A percentile compares a stretch with the other conserved stretches of the same genome.
Conservation (phyloP, 768 basidiomycete genomes). For the Pleurotus tuoliensis region DNA sequence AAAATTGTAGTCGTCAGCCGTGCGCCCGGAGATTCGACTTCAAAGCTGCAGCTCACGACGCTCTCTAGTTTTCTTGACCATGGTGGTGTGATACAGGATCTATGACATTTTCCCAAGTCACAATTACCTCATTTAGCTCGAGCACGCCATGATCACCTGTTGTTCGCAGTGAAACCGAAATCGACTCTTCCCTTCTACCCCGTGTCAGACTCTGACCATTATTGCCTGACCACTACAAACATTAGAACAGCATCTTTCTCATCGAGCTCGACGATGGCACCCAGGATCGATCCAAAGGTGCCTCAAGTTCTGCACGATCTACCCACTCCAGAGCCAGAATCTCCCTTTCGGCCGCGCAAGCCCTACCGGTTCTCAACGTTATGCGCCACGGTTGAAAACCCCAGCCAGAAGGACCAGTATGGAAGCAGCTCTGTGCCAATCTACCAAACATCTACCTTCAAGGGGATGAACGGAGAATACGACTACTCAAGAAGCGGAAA, state of each 20-base stretch:
- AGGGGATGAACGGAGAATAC: slow-evolving; percentile 84
- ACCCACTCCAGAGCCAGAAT: slow-evolving; percentile 81
- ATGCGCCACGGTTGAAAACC: slow-evolving; percentile 90
- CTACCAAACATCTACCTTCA: slow-evolving; percentile 98
- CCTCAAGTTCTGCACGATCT: slow-evolving; percentile 44
- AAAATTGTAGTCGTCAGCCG: background rate
- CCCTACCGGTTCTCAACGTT: slow-evolving; percentile 89
- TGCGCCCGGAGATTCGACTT: too few relatives aligned
- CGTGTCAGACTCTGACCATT: slow-evolving; percentile 5
- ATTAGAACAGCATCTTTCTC: background rate
- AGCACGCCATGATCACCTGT: slow-evolving; percentile 23
- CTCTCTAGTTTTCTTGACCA: slow-evolving; percentile 47
- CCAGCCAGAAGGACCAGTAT: slow-evolving; percentile 90
- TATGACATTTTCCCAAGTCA: too few relatives aligned
- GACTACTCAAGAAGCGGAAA: slow-evolving; percentile 96
- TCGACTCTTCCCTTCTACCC: slow-evolving; percentile 5
- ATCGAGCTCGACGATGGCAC: slow-evolving; percentile 23
- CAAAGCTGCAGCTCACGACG: slow-evolving; percentile 33
- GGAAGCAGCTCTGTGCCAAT: slow-evolving; percentile 94
- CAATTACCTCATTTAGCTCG: background rate
- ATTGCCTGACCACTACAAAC: background rate
- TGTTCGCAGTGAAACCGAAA: slow-evolving; percentile 6
- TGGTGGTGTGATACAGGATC: slow-evolving; percentile 16
- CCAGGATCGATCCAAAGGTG: slow-evolving; percentile 34
- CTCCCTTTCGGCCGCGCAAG: slow-evolving; percentile 61